A percentile compares a stretch with the other conserved stretches of the same genome.
phyloP scores from a whole-genome alignment of 495 filamentous ascomycete species.

The Symbiotaphrina buchneri region DNA sequence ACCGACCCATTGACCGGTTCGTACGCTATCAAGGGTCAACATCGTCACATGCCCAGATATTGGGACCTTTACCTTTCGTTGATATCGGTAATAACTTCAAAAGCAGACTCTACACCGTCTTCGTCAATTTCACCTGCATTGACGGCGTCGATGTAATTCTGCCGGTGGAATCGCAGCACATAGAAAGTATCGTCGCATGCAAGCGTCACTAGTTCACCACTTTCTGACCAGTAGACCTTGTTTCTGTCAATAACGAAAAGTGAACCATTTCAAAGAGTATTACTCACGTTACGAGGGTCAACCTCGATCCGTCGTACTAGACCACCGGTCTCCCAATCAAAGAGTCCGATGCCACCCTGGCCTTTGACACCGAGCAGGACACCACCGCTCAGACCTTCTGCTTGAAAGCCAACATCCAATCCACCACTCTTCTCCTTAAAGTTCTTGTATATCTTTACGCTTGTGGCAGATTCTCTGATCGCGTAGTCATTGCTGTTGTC shows the following conservation, averaged over 20 bases:
- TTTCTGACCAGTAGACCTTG: conserved; percentile 93
- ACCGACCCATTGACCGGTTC: conserved; percentile 94
- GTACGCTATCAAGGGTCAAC: conserved; percentile 27
- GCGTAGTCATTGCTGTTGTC: conserved; percentile 98
- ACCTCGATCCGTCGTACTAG: conserved; percentile 90
- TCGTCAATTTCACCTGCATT: conserved; percentile 71
- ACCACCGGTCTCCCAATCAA: conserved; percentile 81
- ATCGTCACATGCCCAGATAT: not conserved
- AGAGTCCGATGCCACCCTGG: conserved; percentile 83
- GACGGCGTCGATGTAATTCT: conserved; percentile 62
- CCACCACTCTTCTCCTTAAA: conserved; percentile 84
- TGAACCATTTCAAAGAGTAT: not conserved
- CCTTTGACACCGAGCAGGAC: conserved; percentile 89
- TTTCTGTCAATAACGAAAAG: not conserved
- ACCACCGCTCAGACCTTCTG: conserved; percentile 76
- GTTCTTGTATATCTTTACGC: conserved; percentile 91
- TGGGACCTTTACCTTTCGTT: conserved; percentile 43
- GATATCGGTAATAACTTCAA: conserved; percentile 87
- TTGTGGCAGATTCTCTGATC: conserved; percentile 79
- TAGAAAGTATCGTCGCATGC: conserved; percentile 95
- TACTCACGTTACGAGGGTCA: conserved; percentile 35
- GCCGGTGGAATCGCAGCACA: conserved; percentile 72
- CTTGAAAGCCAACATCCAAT: conserved; percentile 87
- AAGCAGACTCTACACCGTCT: conserved; percentile 92
- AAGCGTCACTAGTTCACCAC: conserved; percentile 75